Evolutionary conservation across 2,329 filamentous ascomycete species (phyloP).

Genomic region (Annulohypoxylon truncatum): DNA sequence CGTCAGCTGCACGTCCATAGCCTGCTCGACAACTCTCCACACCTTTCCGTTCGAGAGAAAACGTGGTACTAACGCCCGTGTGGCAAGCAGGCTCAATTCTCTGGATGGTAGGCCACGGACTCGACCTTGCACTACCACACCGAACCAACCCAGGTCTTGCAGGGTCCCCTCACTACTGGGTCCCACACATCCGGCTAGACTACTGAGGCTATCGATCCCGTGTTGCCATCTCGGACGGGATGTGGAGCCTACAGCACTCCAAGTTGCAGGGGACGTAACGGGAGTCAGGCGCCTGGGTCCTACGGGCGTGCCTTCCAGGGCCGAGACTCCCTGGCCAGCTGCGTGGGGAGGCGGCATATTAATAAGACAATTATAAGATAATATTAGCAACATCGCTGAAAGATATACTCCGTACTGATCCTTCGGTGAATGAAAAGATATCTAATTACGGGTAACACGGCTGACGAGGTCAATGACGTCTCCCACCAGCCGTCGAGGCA

Average conservation of each 20-base stretch:
- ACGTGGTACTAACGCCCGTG: constrained; percentile 35
- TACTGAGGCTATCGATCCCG: constrained; percentile 27
- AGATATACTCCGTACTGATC: not conserved
- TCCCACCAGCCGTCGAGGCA: constrained; percentile 8
- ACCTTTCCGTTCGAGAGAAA: constrained; percentile 17
- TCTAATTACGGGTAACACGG: constrained; percentile 5
- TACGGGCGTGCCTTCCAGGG: constrained; percentile 8
- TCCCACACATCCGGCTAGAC: constrained; percentile 31
- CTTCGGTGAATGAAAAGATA: not conserved
- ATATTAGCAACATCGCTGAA: constrained; percentile 5
- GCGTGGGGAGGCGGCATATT: not conserved
- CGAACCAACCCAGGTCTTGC: constrained; percentile 23
- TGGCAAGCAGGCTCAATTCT: constrained; percentile 31
- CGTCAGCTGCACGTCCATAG: constrained; percentile 32
- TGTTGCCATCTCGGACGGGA: constrained; percentile 26
- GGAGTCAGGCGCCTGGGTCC: constrained; percentile 12
- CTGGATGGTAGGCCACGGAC: constrained; percentile 31
- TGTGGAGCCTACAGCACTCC: constrained; percentile 24
- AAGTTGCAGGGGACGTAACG: constrained; percentile 6
- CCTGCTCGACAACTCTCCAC: constrained; percentile 23
- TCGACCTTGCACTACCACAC: constrained; percentile 34
- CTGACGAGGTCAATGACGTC: constrained; percentile 3
- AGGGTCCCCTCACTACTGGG: constrained; percentile 31
- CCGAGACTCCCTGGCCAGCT: constrained; percentile 3
- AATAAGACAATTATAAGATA: constrained; percentile 6